Percentiles rank a stretch among this genome's conserved stretches.
Conservation (phyloP, 2,329 filamentous ascomycete genomes). For the Neopestalotiopsis clavispora region DNA sequence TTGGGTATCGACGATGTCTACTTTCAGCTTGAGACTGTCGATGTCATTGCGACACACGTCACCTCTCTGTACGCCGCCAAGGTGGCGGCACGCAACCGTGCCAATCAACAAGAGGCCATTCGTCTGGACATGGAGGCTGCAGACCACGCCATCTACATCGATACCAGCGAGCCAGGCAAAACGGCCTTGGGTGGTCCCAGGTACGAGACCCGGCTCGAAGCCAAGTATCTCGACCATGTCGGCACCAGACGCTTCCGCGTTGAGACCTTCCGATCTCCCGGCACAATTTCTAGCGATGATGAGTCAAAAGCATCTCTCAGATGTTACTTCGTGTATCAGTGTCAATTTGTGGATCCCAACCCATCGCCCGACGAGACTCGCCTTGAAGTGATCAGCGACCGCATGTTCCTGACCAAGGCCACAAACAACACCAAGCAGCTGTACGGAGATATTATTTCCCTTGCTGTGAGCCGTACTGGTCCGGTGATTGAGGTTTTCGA, state of each 20-base stretch:
- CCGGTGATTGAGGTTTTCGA: slow-evolving; percentile 99
- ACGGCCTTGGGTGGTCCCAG: slow-evolving; percentile 79
- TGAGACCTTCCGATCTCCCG: slow-evolving; percentile 94
- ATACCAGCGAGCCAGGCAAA: slow-evolving; percentile 90
- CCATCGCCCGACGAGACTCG: slow-evolving; percentile 81
- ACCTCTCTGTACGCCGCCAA: slow-evolving; percentile 97
- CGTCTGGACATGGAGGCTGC: slow-evolving; percentile 91
- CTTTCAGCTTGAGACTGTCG: slow-evolving; percentile 87
- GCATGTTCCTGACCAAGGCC: slow-evolving; percentile 93
- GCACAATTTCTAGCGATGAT: slow-evolving; percentile 70
- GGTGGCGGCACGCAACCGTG: slow-evolving; percentile 88
- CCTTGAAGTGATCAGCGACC: slow-evolving; percentile 89
- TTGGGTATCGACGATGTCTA: slow-evolving; percentile 98
- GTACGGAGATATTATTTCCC: slow-evolving; percentile 91
- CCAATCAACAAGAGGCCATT: slow-evolving; percentile 94
- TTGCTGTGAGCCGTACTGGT: slow-evolving; percentile 82
- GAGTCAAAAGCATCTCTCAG: slow-evolving; percentile 82
- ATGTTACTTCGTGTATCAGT: slow-evolving; percentile 99
- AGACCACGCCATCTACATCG: slow-evolving; percentile 98
- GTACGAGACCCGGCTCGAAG: slow-evolving; percentile 92
- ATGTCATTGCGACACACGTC: slow-evolving; percentile 91
- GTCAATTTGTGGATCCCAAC: slow-evolving; percentile 80
- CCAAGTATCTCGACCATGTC: slow-evolving; percentile 89
- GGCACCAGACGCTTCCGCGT: slow-evolving; percentile 83
- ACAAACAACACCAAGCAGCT: slow-evolving; percentile 94